Evolutionary conservation across 352 stramenopile genomes (phyloP).

Genomic region (Phytophthora uliginosa): DNA sequence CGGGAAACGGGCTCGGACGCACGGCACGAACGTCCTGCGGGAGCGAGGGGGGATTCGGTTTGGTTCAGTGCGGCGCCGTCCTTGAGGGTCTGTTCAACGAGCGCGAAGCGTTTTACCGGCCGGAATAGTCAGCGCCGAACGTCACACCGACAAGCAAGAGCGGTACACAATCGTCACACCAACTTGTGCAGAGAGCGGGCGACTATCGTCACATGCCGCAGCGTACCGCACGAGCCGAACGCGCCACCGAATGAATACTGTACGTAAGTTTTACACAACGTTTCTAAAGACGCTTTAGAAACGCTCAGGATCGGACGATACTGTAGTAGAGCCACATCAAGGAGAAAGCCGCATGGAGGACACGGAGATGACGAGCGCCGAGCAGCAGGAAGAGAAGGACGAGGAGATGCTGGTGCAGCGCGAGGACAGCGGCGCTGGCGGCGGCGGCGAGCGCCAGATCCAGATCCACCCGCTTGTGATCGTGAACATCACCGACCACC

Average conservation of each 20-base stretch:
- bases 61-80: slow-evolving; percentile 19
- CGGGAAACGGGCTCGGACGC: slow-evolving; percentile 11
- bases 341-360: slow-evolving; percentile 46
- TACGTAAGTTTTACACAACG: not conserved
- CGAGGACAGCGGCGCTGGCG: slow-evolving; percentile 47
- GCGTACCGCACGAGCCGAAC: not conserved
- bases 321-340: too few species aligned
- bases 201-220: not conserved
- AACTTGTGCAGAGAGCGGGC: not conserved
- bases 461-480: slow-evolving; percentile 92
- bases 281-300: not conserved
- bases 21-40: not conserved
- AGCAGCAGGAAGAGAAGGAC: slow-evolving; percentile 39
- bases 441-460: slow-evolving; percentile 73
- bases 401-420: slow-evolving; percentile 55
- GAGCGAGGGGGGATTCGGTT: slow-evolving; percentile 5
- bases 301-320: slow-evolving; percentile 9
- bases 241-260: not conserved
- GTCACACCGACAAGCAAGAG: slow-evolving; percentile 32
- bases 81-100: slow-evolving; percentile 29
- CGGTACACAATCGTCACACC: slow-evolving; percentile 25
- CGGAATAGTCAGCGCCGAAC: slow-evolving; percentile 47
- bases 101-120: slow-evolving; percentile 37
- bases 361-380: slow-evolving; percentile 65
- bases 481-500: slow-evolving; percentile 97